Evolutionary conservation across 306 rosid species (phyloP).

Genomic region (Hippophae rhamnoides): DNA sequence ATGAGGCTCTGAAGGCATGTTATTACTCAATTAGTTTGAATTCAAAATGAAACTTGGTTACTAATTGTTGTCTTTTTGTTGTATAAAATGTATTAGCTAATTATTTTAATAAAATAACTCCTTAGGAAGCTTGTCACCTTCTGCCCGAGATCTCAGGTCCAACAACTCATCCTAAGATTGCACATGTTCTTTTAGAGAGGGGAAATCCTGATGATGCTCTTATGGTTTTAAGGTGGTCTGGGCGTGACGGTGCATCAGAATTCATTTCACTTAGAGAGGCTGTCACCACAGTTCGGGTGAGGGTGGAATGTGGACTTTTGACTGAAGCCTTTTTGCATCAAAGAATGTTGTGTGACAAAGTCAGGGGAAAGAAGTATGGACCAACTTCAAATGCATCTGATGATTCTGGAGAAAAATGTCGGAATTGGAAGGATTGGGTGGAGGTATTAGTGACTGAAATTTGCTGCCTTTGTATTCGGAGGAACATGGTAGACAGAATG

Average conservation of each 20-base stretch:
- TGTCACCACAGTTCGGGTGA: slow-evolving; percentile 87
- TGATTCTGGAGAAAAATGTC: slow-evolving; percentile 28
- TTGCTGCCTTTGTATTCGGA: slow-evolving; percentile 88
- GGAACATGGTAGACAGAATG: slow-evolving; percentile 80
- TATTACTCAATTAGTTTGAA: background rate
- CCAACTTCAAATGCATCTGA: slow-evolving; percentile 31
- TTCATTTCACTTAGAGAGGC: slow-evolving; percentile 74
- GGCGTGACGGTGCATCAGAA: slow-evolving; percentile 59
- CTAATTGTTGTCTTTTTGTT: background rate
- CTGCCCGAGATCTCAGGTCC: slow-evolving; percentile 91
- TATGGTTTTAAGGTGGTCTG: slow-evolving; percentile 89
- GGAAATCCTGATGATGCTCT: slow-evolving; percentile 80
- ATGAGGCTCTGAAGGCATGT: slow-evolving; percentile 77
- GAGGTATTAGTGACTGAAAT: slow-evolving; percentile 81
- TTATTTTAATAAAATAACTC: slow-evolving; percentile 13
- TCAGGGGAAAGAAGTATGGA: slow-evolving; percentile 49
- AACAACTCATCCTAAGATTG: slow-evolving; percentile 80
- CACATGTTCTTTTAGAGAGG: slow-evolving; percentile 89
- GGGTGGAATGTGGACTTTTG: slow-evolving; percentile 91
- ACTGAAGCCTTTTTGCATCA: slow-evolving; percentile 92
- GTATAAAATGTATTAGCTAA: background rate
- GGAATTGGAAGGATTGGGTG: slow-evolving; percentile 66
- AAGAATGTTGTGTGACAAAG: slow-evolving; percentile 62
- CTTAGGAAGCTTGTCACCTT: slow-evolving; percentile 78
- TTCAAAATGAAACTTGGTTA: slow-evolving; percentile 15